Evolutionary conservation across 768 basidiomycete genomes (phyloP).

Genomic region (Kwoniella dendrophila): DNA sequence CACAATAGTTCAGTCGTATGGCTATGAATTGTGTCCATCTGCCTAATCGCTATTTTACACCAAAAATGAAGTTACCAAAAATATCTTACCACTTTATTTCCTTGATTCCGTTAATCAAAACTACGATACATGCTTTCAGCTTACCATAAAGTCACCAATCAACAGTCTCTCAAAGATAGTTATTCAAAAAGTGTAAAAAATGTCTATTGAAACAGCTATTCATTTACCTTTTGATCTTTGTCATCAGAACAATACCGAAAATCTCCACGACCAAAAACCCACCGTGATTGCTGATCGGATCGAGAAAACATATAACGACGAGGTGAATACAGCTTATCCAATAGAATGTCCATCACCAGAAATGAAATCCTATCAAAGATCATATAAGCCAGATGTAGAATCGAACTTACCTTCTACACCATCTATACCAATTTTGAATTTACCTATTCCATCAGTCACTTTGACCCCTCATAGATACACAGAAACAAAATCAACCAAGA

Average conservation of each 20-base stretch:
- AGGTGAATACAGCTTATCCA: not conserved
- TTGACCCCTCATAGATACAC: not conserved
- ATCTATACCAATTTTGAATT: not conserved
- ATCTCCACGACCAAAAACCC: not conserved
- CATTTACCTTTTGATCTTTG: too few species aligned
- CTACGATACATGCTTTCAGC: too few species aligned
- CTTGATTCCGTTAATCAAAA: too few species aligned
- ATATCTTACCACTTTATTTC: too few species aligned
- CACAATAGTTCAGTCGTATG: too few species aligned
- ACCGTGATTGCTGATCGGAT: not conserved
- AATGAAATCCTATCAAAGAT: not conserved
- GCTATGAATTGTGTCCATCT: too few species aligned
- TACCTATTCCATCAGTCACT: conserved; percentile 1
- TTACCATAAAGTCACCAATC: too few species aligned
- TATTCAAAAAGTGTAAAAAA: not conserved
- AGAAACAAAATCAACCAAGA: not conserved
- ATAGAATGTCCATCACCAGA: conserved; percentile 8
- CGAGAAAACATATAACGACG: not conserved
- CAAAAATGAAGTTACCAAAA: too few species aligned
- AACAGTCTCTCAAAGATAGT: not conserved
- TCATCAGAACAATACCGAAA: too few species aligned
- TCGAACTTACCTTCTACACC: conserved; percentile 4
- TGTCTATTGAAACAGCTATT: not conserved
- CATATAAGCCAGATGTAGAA: not conserved
- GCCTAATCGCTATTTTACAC: too few species aligned